Conservation (phyloP, 306 rosid species). For the Prunus mira region DNA sequence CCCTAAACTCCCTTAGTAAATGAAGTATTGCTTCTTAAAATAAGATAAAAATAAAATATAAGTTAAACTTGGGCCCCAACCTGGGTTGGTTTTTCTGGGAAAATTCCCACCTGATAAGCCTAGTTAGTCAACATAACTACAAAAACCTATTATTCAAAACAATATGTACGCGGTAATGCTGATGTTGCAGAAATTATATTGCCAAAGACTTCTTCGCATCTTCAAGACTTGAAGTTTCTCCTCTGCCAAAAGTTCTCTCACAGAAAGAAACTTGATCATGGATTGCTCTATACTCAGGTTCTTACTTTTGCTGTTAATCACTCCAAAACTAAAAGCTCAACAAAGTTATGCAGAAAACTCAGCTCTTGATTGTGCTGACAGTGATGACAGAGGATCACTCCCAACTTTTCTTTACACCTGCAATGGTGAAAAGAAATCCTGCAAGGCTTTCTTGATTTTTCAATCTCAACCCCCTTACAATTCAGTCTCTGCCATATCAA, state of each 20-base stretch:
- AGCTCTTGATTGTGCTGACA: constrained; percentile 20
- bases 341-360: constrained; percentile 45
- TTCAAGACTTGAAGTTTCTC: neutral
- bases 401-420: constrained; percentile 37
- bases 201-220: neutral
- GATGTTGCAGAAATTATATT: constrained; percentile 3
- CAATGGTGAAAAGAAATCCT: constrained; percentile 39
- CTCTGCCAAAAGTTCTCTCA: neutral
- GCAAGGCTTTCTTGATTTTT: constrained; percentile 57
- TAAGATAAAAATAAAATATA: neutral
- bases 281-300: neutral
- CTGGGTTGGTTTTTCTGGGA: neutral
- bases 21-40: neutral
- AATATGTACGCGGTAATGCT: constrained; percentile 9
- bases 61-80: constrained; percentile 3
- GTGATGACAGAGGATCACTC: constrained; percentile 37
- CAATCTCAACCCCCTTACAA: constrained; percentile 47
- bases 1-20: neutral
- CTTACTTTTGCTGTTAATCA: neutral
- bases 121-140: constrained; percentile 3
- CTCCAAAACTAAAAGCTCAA: constrained; percentile 18
- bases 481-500: constrained; percentile 41
- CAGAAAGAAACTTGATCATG: neutral
- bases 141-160: neutral
- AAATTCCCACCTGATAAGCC: neutral